These are phyloP conservation scores for Macaranga tanarius DNA, from an alignment of 441 rosid genomes.

Conservation along the genomic window DNA sequence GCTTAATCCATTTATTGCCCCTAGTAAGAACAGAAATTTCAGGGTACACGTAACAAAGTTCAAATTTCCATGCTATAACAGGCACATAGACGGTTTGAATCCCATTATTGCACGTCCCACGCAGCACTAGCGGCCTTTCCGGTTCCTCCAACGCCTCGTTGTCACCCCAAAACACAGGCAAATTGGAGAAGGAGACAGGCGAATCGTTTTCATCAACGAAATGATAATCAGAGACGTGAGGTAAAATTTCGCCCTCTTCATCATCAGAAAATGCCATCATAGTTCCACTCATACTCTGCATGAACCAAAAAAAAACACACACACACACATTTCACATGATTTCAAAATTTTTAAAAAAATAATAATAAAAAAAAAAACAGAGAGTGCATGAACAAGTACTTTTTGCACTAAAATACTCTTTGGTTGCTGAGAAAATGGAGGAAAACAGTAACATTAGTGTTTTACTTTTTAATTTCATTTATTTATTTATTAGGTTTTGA, in stretches of 20 bases:
- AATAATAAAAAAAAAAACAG: too few relatives aligned
- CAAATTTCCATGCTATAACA: constrained; percentile 68
- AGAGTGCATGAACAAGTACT: too few relatives aligned
- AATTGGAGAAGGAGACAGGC: constrained; percentile 49
- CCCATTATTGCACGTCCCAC: constrained; percentile 52
- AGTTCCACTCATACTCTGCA: not conserved
- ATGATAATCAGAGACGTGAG: constrained; percentile 45
- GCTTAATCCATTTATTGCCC: constrained; percentile 55
- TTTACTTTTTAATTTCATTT: too few relatives aligned
- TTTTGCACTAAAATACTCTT: too few relatives aligned
- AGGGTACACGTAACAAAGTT: constrained; percentile 44
- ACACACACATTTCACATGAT: too few relatives aligned
- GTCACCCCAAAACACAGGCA: constrained; percentile 58
- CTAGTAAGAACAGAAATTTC: constrained; percentile 60
- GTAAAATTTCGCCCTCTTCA: constrained; percentile 53
- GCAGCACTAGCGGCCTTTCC: constrained; percentile 37
- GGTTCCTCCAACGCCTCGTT: constrained; percentile 25
- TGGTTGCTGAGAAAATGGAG: too few relatives aligned
- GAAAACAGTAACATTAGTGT: too few relatives aligned
- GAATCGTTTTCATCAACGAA: constrained; percentile 46
- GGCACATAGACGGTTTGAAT: constrained; percentile 43
- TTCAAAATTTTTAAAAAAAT: too few relatives aligned
- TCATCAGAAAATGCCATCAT: constrained; percentile 50
- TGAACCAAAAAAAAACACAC: not conserved
- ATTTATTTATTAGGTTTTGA: too few relatives aligned